These are phyloP conservation scores for Syncephalastrum monosporum DNA, from an alignment of 371 early-diverging fungal genomes.

Conservation along the genomic window DNA sequence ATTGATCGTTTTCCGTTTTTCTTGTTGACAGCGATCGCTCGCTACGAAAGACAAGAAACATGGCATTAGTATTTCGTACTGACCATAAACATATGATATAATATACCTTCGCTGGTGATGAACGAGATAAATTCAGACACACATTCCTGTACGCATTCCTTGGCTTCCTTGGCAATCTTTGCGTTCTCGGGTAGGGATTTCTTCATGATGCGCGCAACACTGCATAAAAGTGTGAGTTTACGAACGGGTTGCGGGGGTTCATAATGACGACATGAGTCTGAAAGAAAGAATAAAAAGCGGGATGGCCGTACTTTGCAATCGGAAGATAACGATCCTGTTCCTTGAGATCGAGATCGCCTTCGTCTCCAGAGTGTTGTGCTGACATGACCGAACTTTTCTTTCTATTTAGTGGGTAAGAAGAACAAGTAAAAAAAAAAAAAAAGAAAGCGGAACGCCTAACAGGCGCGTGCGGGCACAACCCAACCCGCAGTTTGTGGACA, in stretches of 20 bases:
- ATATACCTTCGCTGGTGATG: slow-evolving; percentile 91
- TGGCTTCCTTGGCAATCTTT: slow-evolving; percentile 99
- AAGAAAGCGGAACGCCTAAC: background rate
- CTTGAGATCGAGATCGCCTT: slow-evolving; percentile 72
- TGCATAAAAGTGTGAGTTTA: slow-evolving; percentile 49
- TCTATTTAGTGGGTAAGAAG: no score
- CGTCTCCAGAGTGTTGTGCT: slow-evolving; percentile 52
- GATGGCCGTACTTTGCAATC: slow-evolving; percentile 57
- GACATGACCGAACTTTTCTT: slow-evolving; percentile 1
- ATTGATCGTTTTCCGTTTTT: slow-evolving; percentile 98
- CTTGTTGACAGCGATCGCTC: slow-evolving; percentile 91
- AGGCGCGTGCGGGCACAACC: background rate
- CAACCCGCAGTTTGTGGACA: no score
- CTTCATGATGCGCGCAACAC: slow-evolving; percentile 99
- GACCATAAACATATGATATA: slow-evolving; percentile 3
- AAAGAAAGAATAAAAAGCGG: background rate
- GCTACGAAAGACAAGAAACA: slow-evolving; percentile 49
- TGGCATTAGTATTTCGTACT: no score
- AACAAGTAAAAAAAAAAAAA: background rate
- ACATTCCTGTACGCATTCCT: slow-evolving; percentile 98
- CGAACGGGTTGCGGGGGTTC: background rate
- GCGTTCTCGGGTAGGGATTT: slow-evolving; percentile 96
- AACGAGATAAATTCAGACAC: slow-evolving; percentile 99
- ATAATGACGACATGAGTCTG: background rate
- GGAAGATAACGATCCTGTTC: slow-evolving; percentile 98